Base-by-base conservation (phyloP, 805 yeast species). In the Candida ortonii region DNA sequence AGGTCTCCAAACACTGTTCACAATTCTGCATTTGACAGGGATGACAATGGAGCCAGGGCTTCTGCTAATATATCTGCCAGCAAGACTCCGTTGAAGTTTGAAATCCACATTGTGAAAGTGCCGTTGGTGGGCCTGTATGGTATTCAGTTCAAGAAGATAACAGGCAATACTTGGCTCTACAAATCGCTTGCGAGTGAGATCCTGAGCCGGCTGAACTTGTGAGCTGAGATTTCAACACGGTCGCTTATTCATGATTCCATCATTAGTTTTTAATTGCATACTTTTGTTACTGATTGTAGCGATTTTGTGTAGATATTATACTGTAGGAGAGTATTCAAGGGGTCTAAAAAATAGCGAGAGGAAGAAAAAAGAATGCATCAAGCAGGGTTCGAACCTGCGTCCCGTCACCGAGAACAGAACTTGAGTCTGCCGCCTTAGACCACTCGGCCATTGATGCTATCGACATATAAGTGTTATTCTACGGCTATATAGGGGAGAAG, bases 151-250 rank as follows among this genome's bases (percentile, higher is more conserved):
- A 90, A 90, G 70, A 89, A 89, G 57, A 72, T 89, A 19, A 73
- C 84, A 38, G 97, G 97, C 52, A 88, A 90, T 57, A 86, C 96
- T 2, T 89, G 97, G 97, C 76, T 83, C 64, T 89, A 89, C 64
- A 89, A 90, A 66, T 80, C 88, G 7, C 68, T 89, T 53, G 97
- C 97, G 2, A 80, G 90, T 35, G 86, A 80, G 57, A 83, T 89
- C 31, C 72, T 89, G 59, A 71, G 71, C 40, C 84, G 83, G 46
- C 68, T 85, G 56, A 79, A 81, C 43, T 64, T 84, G 44, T 84
- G 57, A 60, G 13, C n/a, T n/a, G n/a, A n/a, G n/a, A n/a, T n/a
- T n/a, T n/a, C n/a, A n/a, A n/a, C n/a, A n/a, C n/a, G n/a, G n/a
- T n/a, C n/a, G n/a, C n/a, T n/a, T n/a, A n/a, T n/a, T n/a, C n/a